Evolutionary conservation across 208 protist species (phyloP), one percentile per base, ranked within the genome.

Genomic region (Leishmania arabica): DNA sequence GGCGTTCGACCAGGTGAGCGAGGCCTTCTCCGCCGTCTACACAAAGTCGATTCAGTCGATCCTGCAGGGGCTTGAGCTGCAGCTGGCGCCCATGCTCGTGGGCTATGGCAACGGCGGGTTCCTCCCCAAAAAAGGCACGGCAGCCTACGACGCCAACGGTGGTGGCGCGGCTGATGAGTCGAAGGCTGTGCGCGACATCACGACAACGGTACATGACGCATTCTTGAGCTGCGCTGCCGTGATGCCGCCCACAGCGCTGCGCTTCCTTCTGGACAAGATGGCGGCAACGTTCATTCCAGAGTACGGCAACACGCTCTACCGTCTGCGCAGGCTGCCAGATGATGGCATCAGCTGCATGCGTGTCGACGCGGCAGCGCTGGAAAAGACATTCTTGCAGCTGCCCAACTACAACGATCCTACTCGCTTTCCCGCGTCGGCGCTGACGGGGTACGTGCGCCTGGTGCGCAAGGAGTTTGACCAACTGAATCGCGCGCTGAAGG

Each of bases 331-430:
- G 13, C 74, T 95, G 73, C 84, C 90, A 7, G 83, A 91, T 60
- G 91, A 94, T 37, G 90, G 89, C 49, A 84, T 96, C 37, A 90
- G 81, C 65, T 75, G 81, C 31, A 92, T 96, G 90, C 89, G 93
- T 13, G 86, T 96, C 49, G 95, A 97, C 79, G 87, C 92, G 11
- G 88, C 91, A 13, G 90, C 92, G 56, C 79, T 97, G 51, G 92
- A 97, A 79, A 89, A 91, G 75, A 88, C 78, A 17, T 94, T 97
- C 77, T 84, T 97, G 77, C 88, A 95, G 83, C 84, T 96, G 62
- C 95, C 95, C 58, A 96, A 96, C 86, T 95, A 95, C 85, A 96
- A 96, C 84, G 91, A 96, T 81, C 93, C 95, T 0, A 78, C 89
- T 21, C 92, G 92, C 66, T 96, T 93, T 79, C 40, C 82, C 34